A percentile compares a stretch with the other conserved stretches of the same genome.
Conservation (phyloP, 192 early-diverging fungal genomes). For the Coemansia sp. region DNA sequence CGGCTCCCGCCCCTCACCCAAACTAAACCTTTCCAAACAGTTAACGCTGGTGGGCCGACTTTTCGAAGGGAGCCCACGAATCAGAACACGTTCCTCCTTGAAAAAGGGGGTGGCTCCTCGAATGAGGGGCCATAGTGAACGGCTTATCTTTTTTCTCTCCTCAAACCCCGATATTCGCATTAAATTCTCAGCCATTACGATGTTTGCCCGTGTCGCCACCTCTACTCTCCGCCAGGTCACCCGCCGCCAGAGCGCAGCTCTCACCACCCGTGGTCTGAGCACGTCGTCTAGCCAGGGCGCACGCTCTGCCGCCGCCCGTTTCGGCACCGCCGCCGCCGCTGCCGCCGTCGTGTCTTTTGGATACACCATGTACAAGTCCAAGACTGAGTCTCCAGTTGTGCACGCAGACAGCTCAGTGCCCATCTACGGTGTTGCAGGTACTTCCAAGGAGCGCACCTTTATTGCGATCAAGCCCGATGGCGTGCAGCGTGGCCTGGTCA, state of each 20-base stretch:
- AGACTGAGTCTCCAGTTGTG: conserved; percentile 16
- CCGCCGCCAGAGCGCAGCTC: conserved; percentile 43
- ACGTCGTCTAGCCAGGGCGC: conserved; percentile 24
- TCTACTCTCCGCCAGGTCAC: conserved; percentile 43
- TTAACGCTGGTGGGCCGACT: too few species aligned
- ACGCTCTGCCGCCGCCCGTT: conserved; percentile 17
- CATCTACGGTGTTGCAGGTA: conserved; percentile 59
- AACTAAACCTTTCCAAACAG: too few species aligned
- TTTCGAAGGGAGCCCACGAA: too few species aligned
- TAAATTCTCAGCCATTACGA: conserved; percentile 1
- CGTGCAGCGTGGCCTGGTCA: conserved; percentile 82
- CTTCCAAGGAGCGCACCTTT: conserved; percentile 68
- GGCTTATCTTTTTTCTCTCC: conserved; percentile 3
- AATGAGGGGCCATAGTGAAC: too few species aligned
- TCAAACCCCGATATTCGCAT: neutral
- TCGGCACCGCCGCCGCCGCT: conserved; percentile 32
- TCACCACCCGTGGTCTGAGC: conserved; percentile 31
- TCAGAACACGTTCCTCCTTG: too few species aligned
- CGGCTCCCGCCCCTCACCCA: too few species aligned
- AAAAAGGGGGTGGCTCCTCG: too few species aligned
- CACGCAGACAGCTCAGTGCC: conserved; percentile 46
- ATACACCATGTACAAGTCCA: conserved; percentile 26
- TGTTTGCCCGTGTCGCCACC: conserved; percentile 47
- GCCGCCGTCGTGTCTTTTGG: conserved; percentile 35
- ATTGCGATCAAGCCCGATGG: conserved; percentile 83